Evolutionary conservation across 2,329 filamentous ascomycete genomes (phyloP).

Genomic region (Fusarium haematococcum): DNA sequence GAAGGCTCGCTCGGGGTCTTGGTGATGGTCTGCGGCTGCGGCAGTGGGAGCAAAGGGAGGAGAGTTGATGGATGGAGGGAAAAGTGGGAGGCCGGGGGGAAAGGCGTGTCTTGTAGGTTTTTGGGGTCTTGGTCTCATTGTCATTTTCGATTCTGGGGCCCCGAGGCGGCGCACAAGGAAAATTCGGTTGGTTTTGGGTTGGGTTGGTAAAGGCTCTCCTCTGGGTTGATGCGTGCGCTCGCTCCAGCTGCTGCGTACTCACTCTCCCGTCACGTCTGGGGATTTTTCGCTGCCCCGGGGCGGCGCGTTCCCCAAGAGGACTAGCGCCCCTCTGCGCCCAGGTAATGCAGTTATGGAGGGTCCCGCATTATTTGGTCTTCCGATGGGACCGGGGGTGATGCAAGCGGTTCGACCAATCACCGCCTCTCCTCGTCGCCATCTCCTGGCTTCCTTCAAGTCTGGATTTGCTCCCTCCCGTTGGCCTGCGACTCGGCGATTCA

Average conservation of each 20-base stretch:
- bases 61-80: conserved; percentile 34
- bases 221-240: conserved; percentile 30
- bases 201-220: conserved; percentile 47
- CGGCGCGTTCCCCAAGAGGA: conserved; percentile 19
- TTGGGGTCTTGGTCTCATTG: conserved; percentile 55
- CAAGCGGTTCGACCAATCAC: conserved; percentile 23
- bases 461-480: conserved; percentile 23
- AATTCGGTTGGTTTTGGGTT: conserved; percentile 46
- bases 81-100: conserved; percentile 45
- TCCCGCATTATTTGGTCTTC: conserved; percentile 16
- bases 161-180: conserved; percentile 54
- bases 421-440: neutral
- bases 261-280: conserved; percentile 35
- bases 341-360: conserved; percentile 33
- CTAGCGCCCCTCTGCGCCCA: conserved; percentile 26
- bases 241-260: conserved; percentile 24
- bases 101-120: conserved; percentile 51
- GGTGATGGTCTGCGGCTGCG: conserved; percentile 37
- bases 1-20: conserved; percentile 32
- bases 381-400: conserved; percentile 9
- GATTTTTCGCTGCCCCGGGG: conserved; percentile 35
- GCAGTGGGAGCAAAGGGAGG: conserved; percentile 38
- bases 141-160: conserved; percentile 53
- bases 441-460: conserved; percentile 19
- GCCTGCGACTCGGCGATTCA: conserved; percentile 32